These are phyloP conservation scores for Ustilago vetiveriae DNA, from an alignment of 1,284 basidiomycete species.

Conservation along the genomic window DNA sequence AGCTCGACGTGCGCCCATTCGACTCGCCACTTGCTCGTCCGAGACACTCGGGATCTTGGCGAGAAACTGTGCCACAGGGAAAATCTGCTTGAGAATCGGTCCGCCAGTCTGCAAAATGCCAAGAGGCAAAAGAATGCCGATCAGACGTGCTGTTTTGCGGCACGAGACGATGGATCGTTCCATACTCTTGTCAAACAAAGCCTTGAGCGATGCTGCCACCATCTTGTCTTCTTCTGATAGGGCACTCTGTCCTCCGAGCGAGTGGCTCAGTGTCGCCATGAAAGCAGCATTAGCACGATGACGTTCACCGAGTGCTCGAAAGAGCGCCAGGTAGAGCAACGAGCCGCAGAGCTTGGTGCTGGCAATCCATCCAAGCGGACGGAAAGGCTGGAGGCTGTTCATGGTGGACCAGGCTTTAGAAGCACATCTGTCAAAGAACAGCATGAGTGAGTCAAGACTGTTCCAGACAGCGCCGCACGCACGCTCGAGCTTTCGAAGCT, in stretches of 20 bases:
- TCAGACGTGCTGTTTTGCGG: slow-evolving; percentile 47
- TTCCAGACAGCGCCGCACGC: slow-evolving; percentile 57
- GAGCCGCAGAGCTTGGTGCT: slow-evolving; percentile 52
- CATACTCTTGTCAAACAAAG: slow-evolving; percentile 50
- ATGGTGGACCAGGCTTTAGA: slow-evolving; percentile 52
- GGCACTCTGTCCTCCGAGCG: slow-evolving; percentile 23
- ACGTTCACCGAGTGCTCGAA: slow-evolving; percentile 52
- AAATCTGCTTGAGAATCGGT: slow-evolving; percentile 47
- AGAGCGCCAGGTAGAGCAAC: slow-evolving; percentile 52
- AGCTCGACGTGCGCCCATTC: slow-evolving; percentile 4
- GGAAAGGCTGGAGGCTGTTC: slow-evolving; percentile 54
- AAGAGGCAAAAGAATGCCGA: slow-evolving; percentile 48
- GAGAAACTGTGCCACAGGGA: slow-evolving; percentile 56
- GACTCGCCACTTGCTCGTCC: slow-evolving; percentile 30
- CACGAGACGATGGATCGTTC: slow-evolving; percentile 47
- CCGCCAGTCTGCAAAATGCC: slow-evolving; percentile 57
- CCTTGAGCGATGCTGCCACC: slow-evolving; percentile 40
- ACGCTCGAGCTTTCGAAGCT: slow-evolving; percentile 51
- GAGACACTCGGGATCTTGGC: slow-evolving; percentile 47
- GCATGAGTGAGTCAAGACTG: slow-evolving; percentile 57
- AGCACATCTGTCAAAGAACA: slow-evolving; percentile 59
- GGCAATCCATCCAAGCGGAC: slow-evolving; percentile 53
- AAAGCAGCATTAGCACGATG: slow-evolving; percentile 43
- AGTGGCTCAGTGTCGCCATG: slow-evolving; percentile 42
- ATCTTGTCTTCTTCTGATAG: slow-evolving; percentile 40